phyloP scores from a whole-genome alignment of 352 stramenopile species.

The Chrysophaeum taylorii region DNA sequence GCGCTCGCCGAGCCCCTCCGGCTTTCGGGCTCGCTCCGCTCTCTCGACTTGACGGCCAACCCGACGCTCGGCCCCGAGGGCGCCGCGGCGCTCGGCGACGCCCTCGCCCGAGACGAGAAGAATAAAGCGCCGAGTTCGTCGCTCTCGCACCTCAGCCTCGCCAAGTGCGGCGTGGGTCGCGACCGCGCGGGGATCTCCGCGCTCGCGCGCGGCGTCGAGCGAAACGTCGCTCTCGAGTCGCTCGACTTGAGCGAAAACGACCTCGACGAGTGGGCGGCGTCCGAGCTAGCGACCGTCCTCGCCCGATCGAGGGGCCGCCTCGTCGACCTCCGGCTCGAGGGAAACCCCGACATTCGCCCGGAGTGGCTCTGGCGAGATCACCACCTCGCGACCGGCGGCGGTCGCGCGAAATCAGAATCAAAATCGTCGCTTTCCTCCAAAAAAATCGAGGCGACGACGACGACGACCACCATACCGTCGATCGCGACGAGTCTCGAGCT shows the following conservation, averaged over 20 bases:
- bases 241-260: not conserved
- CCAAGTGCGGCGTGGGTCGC: not conserved
- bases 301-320: not conserved
- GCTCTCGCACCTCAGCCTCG: not conserved
- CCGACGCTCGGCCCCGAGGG: not conserved
- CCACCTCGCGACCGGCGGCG: no score
- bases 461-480: not conserved
- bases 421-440: no score
- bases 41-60: not conserved
- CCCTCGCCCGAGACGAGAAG: not conserved
- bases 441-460: no score
- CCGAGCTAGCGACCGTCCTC: not conserved
- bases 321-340: not conserved
- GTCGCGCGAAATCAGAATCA: no score
- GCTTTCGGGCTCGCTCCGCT: not conserved
- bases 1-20: not conserved
- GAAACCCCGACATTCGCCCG: not conserved
- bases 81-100: not conserved
- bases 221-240: not conserved
- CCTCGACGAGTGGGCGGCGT: not conserved
- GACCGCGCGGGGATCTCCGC: not conserved
- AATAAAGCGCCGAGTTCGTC: not conserved
- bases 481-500: not conserved
- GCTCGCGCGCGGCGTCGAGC: not conserved
- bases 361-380: not conserved